Evolutionary conservation across 495 filamentous ascomycete genomes (phyloP).

Genomic region (Talaromyces ruber): DNA sequence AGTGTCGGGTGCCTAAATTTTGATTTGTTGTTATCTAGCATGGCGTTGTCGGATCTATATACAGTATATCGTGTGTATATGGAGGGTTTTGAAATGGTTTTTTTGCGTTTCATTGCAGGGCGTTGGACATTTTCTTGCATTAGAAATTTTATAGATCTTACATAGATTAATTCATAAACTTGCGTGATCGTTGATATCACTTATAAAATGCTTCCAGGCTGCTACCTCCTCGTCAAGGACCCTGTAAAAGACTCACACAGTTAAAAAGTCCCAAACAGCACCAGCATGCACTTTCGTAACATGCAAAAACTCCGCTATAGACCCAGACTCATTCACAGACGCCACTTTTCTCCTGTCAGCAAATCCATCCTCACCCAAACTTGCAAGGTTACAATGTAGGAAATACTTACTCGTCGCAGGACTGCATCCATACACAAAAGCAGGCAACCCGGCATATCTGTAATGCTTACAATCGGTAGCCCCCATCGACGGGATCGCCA

Average conservation of each 20-base stretch:
- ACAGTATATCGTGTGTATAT: neutral
- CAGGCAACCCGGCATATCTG: neutral
- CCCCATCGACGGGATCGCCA: neutral
- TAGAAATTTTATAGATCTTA: neutral
- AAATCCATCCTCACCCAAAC: neutral
- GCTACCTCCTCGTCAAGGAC: too few species aligned
- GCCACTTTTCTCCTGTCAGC: neutral
- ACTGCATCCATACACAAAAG: slow-evolving; percentile 2
- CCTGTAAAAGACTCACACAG: too few species aligned
- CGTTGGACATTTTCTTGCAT: neutral
- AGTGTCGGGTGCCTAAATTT: slow-evolving; percentile 49
- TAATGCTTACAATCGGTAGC: slow-evolving; percentile 3
- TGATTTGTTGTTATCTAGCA: neutral
- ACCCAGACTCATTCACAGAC: neutral
- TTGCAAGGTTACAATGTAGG: neutral
- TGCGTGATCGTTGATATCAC: neutral
- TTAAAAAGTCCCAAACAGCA: neutral
- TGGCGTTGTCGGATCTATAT: neutral
- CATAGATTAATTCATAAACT: neutral
- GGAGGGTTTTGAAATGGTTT: neutral
- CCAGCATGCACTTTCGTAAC: slow-evolving; percentile 2
- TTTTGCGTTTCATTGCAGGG: neutral
- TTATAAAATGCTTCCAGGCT: neutral
- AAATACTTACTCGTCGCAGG: neutral
- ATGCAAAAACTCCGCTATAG: neutral